Evolutionary conservation across 169 alveolate species (phyloP).

Genomic region (Plasmodium malariae): DNA sequence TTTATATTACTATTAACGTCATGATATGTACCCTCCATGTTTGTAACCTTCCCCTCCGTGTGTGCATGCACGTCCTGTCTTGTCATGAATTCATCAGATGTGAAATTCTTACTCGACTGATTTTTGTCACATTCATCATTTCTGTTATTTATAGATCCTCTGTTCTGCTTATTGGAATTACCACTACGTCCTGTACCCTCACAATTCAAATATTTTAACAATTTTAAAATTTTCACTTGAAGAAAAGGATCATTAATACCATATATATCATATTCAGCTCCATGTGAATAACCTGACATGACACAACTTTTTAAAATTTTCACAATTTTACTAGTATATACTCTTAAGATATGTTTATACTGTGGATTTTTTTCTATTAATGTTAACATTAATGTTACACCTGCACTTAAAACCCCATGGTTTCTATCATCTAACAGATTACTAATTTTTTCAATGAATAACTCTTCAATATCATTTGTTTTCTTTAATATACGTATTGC

Average conservation of each 20-base stretch:
- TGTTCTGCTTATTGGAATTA: constrained; percentile 68
- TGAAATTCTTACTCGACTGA: not conserved
- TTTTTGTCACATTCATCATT: not conserved
- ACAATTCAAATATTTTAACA: constrained; percentile 75
- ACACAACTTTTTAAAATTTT: constrained; percentile 77
- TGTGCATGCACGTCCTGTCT: too few relatives aligned
- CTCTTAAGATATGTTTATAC: constrained; percentile 77
- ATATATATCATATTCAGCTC: constrained; percentile 79
- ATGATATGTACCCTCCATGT: not conserved
- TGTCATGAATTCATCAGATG: too few relatives aligned
- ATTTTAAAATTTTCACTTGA: constrained; percentile 80
- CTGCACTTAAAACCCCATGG: constrained; percentile 97
- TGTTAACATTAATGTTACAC: constrained; percentile 93
- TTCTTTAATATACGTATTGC: constrained; percentile 85
- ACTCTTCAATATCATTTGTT: constrained; percentile 86
- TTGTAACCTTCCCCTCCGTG: not conserved
- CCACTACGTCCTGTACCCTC: constrained; percentile 35
- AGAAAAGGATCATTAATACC: constrained; percentile 85
- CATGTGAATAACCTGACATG: constrained; percentile 75
- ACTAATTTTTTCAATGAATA: constrained; percentile 90
- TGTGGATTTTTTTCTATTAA: constrained; percentile 92
- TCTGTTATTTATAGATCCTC: constrained; percentile 19
- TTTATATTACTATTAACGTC: not conserved
- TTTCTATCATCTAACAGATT: constrained; percentile 95
- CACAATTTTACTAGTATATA: constrained; percentile 75